Percentiles rank a stretch among this genome's conserved stretches.
phyloP scores from a whole-genome alignment of 225 moss, liverwort and hornwort species.

The Takakia lepidozioides region DNA sequence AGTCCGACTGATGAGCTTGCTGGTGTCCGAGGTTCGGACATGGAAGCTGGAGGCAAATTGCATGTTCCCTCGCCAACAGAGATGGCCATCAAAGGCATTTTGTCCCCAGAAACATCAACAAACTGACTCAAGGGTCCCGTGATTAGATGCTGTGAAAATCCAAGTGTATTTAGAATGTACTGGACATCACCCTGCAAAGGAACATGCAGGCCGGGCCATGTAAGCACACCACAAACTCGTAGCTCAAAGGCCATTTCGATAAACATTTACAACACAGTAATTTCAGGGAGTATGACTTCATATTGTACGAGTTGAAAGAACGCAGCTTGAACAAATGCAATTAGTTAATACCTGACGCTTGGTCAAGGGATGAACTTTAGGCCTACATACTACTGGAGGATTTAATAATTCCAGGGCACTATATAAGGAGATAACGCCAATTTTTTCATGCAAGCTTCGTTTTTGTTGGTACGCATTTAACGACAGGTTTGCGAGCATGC shows the following conservation, averaged over 20 bases:
- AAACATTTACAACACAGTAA: not conserved
- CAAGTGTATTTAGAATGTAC: constrained; percentile 24
- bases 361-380: not conserved
- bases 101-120: constrained; percentile 8
- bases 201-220: not conserved
- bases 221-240: not conserved
- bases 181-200: constrained; percentile 32
- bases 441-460: not conserved
- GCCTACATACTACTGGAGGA: not conserved
- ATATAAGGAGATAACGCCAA: not conserved
- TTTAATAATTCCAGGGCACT: not conserved
- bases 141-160: constrained; percentile 31
- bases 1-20: constrained; percentile 7
- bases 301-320: no score
- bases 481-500: no score
- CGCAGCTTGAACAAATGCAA: no score
- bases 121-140: constrained; percentile 21
- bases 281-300: not conserved
- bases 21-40: constrained; percentile 19
- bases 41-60: constrained; percentile 1
- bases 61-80: constrained; percentile 10
- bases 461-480: no score
- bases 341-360: not conserved
- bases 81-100: constrained; percentile 6
- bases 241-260: not conserved